phyloP scores from a whole-genome alignment of 2,329 filamentous ascomycete genomes.

The Colletotrichum liaoningense region DNA sequence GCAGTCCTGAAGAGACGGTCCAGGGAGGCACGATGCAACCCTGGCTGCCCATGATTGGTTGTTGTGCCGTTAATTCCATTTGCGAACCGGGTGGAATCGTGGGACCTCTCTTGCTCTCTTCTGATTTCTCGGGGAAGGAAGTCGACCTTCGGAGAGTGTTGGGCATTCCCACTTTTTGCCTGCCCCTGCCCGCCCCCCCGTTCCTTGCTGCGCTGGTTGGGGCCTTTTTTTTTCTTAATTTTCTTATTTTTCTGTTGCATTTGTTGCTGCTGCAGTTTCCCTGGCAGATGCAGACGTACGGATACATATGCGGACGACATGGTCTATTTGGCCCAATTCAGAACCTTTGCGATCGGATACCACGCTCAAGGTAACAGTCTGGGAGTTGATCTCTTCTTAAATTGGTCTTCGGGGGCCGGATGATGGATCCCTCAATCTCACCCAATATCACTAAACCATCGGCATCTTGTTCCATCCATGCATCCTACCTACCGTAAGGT shows the following conservation, averaged over 20 bases:
- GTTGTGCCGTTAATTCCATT: slow-evolving; percentile 7
- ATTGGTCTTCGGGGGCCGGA: background rate
- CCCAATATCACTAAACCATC: background rate
- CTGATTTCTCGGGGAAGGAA: background rate
- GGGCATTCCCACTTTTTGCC: slow-evolving; percentile 16
- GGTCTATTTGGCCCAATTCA: slow-evolving; percentile 9
- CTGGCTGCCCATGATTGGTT: slow-evolving; percentile 9
- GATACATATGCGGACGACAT: slow-evolving; percentile 4
- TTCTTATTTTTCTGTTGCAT: background rate
- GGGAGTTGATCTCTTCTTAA: background rate
- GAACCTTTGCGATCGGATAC: background rate
- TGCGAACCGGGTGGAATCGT: background rate
- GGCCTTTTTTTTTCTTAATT: background rate
- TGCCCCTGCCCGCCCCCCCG: slow-evolving; percentile 5
- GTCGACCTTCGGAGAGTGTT: background rate
- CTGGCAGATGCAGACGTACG: background rate
- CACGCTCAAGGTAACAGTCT: background rate
- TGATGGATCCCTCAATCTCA: slow-evolving; percentile 9
- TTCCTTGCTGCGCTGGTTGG: background rate
- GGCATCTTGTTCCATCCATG: background rate
- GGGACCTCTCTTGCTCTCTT: background rate
- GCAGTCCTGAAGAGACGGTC: background rate
- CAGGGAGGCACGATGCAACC: slow-evolving; percentile 11
- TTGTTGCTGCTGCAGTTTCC: background rate
- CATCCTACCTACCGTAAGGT: too few species aligned